phyloP scores from a whole-genome alignment of 2,329 filamentous ascomycete genomes.

The Thielaviopsis ethacetica region DNA sequence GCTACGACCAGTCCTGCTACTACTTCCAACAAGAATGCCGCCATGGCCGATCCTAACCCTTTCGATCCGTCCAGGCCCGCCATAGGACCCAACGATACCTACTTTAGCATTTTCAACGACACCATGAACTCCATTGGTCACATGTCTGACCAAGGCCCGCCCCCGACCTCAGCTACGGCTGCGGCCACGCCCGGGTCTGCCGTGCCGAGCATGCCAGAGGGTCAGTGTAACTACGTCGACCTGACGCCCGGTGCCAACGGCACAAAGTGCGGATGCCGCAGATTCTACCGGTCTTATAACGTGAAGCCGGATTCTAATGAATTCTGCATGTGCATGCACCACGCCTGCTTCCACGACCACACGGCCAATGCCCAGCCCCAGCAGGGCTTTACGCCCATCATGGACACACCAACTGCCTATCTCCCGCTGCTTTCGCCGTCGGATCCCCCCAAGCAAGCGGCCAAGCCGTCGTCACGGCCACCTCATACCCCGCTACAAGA shows the following conservation, averaged over 20 bases:
- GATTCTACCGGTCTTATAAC: slow-evolving; percentile 30
- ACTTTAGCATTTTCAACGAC: slow-evolving; percentile 7
- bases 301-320: slow-evolving; percentile 29
- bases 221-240: slow-evolving; percentile 42
- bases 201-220: slow-evolving; percentile 28
- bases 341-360: slow-evolving; percentile 45
- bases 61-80: neutral
- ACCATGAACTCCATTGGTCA: neutral
- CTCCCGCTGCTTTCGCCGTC: slow-evolving; percentile 25
- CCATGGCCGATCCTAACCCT: neutral
- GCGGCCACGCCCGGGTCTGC: slow-evolving; percentile 16
- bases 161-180: too few species aligned
- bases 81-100: neutral
- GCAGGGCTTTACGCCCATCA: neutral
- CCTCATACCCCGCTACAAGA: slow-evolving; percentile 25
- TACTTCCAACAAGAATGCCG: slow-evolving; percentile 1
- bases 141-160: slow-evolving; percentile 7
- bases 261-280: slow-evolving; percentile 41
- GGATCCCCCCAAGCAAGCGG: slow-evolving; percentile 24
- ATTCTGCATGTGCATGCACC: slow-evolving; percentile 47
- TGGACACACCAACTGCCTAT: slow-evolving; percentile 13
- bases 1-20: neutral
- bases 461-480: neutral
- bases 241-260: slow-evolving; percentile 34
- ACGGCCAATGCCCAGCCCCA: slow-evolving; percentile 11